Evolutionary conservation across 768 basidiomycete species (phyloP), one percentile per base, ranked within the genome.

Genomic region (Leccinum obscurum): DNA sequence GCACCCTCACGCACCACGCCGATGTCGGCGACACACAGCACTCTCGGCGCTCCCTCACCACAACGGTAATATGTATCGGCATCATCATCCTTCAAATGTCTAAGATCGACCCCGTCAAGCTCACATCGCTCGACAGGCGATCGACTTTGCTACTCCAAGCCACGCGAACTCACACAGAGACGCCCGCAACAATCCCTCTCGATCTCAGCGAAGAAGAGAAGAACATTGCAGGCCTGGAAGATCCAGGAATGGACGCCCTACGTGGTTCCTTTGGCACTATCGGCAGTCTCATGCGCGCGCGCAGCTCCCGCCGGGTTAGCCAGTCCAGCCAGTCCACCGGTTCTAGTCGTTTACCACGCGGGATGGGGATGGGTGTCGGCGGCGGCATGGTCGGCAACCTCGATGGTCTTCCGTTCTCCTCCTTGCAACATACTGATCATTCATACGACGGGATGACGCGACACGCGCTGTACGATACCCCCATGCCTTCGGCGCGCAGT

Each of bases 31-130:
- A 26, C 26, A 26, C 26, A 26, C 26, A 26, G 26, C 26, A 26
- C 26, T 26, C 26, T 26, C 26, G 26, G 26, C 5, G 26, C 26
- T 26, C 26, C 26, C 26, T 26, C 26, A 26, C 26, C 26, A 26
- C 26, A 26, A 26, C 26, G 63, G 86, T 90, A 60, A 95, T 95
- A 57, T 93, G 91, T 69, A 77, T 93, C 22, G 96, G 96, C 20
- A 98, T 98, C 72, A 92, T 90, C 32, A 87, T 99, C 64, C 86
- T 99, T 8, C 97, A 99, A 76, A 89, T 96, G 85, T 93, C 90
- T 72, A 93, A 93, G 77, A 85, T 98, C 65, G 96, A 99, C 70
- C 96, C 97, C 9, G 80, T 79, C 20, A 76, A 86, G 56, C 81
- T 98, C 68, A 79, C 79, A 60, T 85, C 85, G 52, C 89, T 99